Evolutionary conservation across 2,329 filamentous ascomycete genomes (phyloP).

Genomic region (Aspergillus floridensis): DNA sequence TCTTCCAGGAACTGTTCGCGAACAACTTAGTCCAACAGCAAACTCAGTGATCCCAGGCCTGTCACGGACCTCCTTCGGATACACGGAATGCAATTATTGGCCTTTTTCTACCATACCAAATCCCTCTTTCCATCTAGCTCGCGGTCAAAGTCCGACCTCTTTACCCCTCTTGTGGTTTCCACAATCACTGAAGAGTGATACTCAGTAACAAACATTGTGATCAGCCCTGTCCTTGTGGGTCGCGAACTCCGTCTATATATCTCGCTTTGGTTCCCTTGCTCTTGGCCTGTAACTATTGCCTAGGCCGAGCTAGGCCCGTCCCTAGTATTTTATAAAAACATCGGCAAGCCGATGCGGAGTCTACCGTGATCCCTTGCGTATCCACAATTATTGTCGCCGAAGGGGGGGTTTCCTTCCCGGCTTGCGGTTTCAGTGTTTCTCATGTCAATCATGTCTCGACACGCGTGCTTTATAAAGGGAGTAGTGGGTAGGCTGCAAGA

Average conservation of each 20-base stretch:
- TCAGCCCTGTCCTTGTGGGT: slow-evolving; percentile 8
- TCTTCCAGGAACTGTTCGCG: not conserved
- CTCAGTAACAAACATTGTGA: not conserved
- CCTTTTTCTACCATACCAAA: not conserved
- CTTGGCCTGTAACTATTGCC: not conserved
- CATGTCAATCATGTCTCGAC: slow-evolving; percentile 12
- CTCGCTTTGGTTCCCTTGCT: not conserved
- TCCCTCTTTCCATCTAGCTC: not conserved
- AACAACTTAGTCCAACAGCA: not conserved
- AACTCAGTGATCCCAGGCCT: not conserved
- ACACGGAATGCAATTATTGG: not conserved
- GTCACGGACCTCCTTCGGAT: not conserved
- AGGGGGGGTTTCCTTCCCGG: not conserved
- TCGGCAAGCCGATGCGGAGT: slow-evolving; percentile 9
- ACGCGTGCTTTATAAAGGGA: slow-evolving; percentile 11
- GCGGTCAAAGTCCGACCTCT: slow-evolving; percentile 9
- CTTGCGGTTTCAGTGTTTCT: not conserved
- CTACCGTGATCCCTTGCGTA: not conserved
- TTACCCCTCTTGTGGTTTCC: slow-evolving; percentile 2
- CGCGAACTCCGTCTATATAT: slow-evolving; percentile 4
- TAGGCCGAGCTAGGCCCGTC: not conserved
- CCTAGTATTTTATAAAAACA: slow-evolving; percentile 8
- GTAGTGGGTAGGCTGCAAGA: slow-evolving; percentile 3
- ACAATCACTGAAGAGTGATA: not conserved
- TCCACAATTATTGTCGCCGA: not conserved